These are phyloP conservation scores for Gamsiella multidivaricata DNA, from an alignment of 192 early-diverging fungal genomes.

Conservation along the genomic window DNA sequence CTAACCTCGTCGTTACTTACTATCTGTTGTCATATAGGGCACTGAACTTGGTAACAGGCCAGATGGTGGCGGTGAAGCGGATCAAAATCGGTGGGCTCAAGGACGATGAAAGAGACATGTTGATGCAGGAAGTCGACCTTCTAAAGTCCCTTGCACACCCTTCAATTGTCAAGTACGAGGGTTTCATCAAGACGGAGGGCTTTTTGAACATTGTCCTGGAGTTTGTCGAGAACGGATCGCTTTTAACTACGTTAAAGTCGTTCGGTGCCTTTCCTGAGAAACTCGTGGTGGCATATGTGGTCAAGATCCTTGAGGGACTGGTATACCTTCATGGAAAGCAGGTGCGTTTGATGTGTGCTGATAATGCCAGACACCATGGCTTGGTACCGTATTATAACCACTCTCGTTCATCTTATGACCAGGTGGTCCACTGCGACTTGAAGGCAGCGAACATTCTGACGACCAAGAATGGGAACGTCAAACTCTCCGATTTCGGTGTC, in stretches of 20 bases:
- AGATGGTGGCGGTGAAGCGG: slow-evolving; percentile 90
- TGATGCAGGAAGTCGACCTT: slow-evolving; percentile 91
- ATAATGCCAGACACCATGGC: background rate
- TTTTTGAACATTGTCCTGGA: slow-evolving; percentile 90
- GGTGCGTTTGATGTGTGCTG: slow-evolving; percentile 49
- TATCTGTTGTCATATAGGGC: slow-evolving; percentile 57
- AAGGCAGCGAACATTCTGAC: slow-evolving; percentile 97
- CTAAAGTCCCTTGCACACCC: slow-evolving; percentile 86
- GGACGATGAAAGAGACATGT: slow-evolving; percentile 72
- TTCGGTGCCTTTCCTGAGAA: slow-evolving; percentile 94
- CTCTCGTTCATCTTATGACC: too few species aligned
- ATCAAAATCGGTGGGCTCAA: slow-evolving; percentile 79
- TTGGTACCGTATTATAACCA: too few species aligned
- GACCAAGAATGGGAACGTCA: slow-evolving; percentile 96
- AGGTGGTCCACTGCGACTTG: slow-evolving; percentile 93
- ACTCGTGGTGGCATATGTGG: slow-evolving; percentile 84
- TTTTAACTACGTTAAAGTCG: slow-evolving; percentile 83
- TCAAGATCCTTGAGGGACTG: slow-evolving; percentile 91
- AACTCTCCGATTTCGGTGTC: slow-evolving; percentile 97
- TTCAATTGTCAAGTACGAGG: slow-evolving; percentile 87
- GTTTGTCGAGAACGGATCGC: slow-evolving; percentile 93
- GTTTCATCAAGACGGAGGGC: slow-evolving; percentile 76
- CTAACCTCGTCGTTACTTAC: too few species aligned
- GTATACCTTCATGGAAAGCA: slow-evolving; percentile 89
- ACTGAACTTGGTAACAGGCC: slow-evolving; percentile 80